Percentiles rank a stretch among this genome's conserved stretches.
phyloP scores from a whole-genome alignment of 2,329 filamentous ascomycete genomes.

The Penicillium aurantiogriseum region DNA sequence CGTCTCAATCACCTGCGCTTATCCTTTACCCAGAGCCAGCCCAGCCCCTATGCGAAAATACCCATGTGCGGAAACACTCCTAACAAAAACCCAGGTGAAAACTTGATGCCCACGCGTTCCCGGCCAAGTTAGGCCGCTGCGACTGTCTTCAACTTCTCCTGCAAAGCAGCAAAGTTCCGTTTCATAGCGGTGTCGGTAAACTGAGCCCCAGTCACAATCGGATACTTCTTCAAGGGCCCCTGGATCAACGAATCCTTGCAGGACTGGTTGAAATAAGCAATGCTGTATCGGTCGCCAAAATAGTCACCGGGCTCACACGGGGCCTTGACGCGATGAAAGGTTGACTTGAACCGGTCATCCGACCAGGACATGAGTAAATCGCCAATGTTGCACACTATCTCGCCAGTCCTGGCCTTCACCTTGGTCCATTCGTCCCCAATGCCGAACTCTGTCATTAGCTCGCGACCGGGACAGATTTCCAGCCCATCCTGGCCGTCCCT shows the following conservation, averaged over 20 bases:
- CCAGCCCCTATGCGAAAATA: constrained; percentile 12
- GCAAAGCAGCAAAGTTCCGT: constrained; percentile 55
- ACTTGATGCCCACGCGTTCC: neutral
- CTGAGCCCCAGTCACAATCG: constrained; percentile 58
- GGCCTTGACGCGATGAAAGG: constrained; percentile 64
- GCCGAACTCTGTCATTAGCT: constrained; percentile 59
- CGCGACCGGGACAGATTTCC: constrained; percentile 64
- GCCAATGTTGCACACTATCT: constrained; percentile 65
- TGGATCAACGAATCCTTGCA: constrained; percentile 59
- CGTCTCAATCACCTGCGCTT: neutral
- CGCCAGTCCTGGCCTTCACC: constrained; percentile 54
- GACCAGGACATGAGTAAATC: constrained; percentile 67
- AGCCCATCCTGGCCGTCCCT: constrained; percentile 59
- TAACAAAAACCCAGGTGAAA: constrained; percentile 2
- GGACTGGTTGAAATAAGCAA: constrained; percentile 67
- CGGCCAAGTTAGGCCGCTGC: constrained; percentile 12
- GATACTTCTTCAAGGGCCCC: constrained; percentile 62
- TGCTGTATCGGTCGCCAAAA: constrained; percentile 62
- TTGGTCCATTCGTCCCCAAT: constrained; percentile 63
- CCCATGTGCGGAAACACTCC: constrained; percentile 15
- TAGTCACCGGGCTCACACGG: constrained; percentile 55
- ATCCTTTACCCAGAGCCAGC: neutral
- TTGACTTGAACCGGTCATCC: constrained; percentile 66
- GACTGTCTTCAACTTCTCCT: constrained; percentile 46
- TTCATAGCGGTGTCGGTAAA: constrained; percentile 59